Evolutionary conservation across 192 early-diverging fungal species (phyloP).

Genomic region (Lunasporangiospora selenospora): DNA sequence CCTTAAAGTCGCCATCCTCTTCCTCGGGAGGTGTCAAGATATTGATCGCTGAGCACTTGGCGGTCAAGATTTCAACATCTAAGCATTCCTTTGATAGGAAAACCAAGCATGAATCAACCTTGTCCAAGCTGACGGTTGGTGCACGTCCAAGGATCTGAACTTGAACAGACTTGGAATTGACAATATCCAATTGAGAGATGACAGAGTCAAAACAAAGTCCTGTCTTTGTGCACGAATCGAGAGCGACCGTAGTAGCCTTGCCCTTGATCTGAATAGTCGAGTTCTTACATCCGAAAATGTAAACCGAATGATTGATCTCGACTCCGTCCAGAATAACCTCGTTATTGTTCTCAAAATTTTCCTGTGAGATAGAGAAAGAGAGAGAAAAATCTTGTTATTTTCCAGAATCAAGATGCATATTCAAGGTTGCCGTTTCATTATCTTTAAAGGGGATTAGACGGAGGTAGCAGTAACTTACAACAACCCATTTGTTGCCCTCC

Average conservation of each 20-base stretch:
- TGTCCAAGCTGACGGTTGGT: conserved; percentile 91
- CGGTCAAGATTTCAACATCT: conserved; percentile 86
- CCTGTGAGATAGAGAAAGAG: conserved; percentile 45
- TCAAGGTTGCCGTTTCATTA: conserved; percentile 1
- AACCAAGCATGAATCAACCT: conserved; percentile 92
- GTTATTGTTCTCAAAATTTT: conserved; percentile 80
- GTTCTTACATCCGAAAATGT: conserved; percentile 94
- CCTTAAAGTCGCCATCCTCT: conserved; percentile 79
- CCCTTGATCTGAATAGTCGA: conserved; percentile 90
- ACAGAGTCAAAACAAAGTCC: conserved; percentile 85
- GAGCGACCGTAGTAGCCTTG: conserved; percentile 91
- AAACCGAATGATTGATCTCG: conserved; percentile 87
- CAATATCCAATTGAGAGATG: conserved; percentile 86
- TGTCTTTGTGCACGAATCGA: conserved; percentile 89
- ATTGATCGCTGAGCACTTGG: conserved; percentile 95
- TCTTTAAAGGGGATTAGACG: conserved; percentile 3
- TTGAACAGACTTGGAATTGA: conserved; percentile 90
- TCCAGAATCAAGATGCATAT: neutral
- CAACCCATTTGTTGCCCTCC: conserved; percentile 92
- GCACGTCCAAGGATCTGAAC: conserved; percentile 84
- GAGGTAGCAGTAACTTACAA: conserved; percentile 48
- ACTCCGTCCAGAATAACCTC: conserved; percentile 82
- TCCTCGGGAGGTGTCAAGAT: conserved; percentile 70
- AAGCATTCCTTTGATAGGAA: conserved; percentile 81
- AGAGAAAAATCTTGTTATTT: neutral